Conservation (phyloP, 78 protist species). For the slime mould (Dictyostelium discoideum) region dicty_2.7 NC_007089.4:1768001-1768500, state of each 20-base stretch:
- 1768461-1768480: slow-evolving; percentile 59
- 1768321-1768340: not conserved
- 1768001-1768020: not conserved
- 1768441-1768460: slow-evolving; percentile 67
- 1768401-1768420: slow-evolving; percentile 37
- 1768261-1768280: slow-evolving; percentile 14
- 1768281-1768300: not conserved
- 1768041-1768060: not conserved
- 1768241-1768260: not conserved
- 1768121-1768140: not conserved
- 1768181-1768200: not conserved
- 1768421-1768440: slow-evolving; percentile 62
- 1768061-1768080: not conserved
- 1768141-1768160: not conserved
- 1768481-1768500: slow-evolving; percentile 3
- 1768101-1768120: not conserved
- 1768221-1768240: slow-evolving; percentile 5
- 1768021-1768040: not conserved
- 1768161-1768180: not conserved
- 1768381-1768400: not conserved
- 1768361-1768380: not conserved
- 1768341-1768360: not conserved
- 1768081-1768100: not conserved
- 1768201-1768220: not conserved
- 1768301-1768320: not conserved